Base-by-base conservation (phyloP, 495 filamentous ascomycete species). In the Neurospora sp. region DNA sequence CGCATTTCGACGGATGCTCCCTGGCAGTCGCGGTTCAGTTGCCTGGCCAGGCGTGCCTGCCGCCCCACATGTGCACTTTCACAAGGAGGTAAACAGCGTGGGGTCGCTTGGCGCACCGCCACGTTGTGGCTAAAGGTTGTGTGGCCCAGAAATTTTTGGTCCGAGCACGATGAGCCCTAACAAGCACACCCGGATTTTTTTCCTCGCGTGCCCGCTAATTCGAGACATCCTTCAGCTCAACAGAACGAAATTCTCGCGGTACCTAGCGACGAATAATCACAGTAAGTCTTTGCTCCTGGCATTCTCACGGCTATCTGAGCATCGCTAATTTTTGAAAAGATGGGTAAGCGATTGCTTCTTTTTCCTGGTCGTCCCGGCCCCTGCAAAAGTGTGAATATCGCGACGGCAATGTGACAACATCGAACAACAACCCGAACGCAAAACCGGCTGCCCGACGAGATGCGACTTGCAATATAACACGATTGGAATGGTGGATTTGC, bases 271-370 rank as follows among this genome's bases (percentile, higher is more conserved):
- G 75, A 79, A 75, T 68, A 76, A 75, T 81, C 82, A 85, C 75
- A 82, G 84, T 86, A 82, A 78, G 84, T 79, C 40, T 71, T 71
- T 42, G 68, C 66, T 66, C n/a, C 20, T 68, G 69, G 12, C 61
- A 44, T 39, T 66, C 40, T 27, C 20, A 14, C 31, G 44, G 27
- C n/a, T 39, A 31, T 20, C 40, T 5, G 41, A 31, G 39, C 39
- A 66, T 46, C 20, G 73, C 80, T 81, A 73, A 84, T 75, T 73
- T 74, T 70, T 40, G 5, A 74, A 71, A 71, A 86, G 84, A 86
- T 86, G 84, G 84, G 84, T 86, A 86, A 86, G 84, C 82, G 73
- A 73, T 72, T 72, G 78, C 70, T 69, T 74, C 74, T 79, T 76
- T 42, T 53, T 72, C 14, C 46, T 59, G 53, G 53, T 35, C 53